Evolutionary conservation across 2,329 filamentous ascomycete species (phyloP).

Genomic region (Calonectria leucothoes): DNA sequence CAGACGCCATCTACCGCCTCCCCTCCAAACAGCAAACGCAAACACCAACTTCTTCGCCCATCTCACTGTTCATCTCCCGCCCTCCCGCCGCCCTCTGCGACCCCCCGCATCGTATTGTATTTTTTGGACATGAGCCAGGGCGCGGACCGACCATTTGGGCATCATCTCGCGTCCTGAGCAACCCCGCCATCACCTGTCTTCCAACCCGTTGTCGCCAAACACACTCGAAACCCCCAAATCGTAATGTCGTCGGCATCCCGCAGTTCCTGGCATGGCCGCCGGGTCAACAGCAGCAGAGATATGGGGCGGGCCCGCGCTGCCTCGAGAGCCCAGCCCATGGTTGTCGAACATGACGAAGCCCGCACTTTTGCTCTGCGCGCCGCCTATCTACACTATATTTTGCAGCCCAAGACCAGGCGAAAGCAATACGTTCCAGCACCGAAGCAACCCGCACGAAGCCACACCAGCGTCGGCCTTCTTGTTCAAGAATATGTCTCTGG

Average conservation of each 20-base stretch:
- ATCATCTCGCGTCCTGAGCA: conserved; percentile 46
- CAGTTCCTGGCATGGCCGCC: conserved; percentile 59
- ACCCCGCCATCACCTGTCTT: conserved; percentile 20
- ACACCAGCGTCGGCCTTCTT: conserved; percentile 84
- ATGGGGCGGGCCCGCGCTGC: conserved; percentile 54
- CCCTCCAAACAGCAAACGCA: neutral
- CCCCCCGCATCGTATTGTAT: conserved; percentile 13
- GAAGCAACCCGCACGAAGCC: conserved; percentile 69
- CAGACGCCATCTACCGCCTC: conserved; percentile 12
- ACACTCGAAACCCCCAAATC: conserved; percentile 24
- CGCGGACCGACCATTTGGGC: conserved; percentile 40
- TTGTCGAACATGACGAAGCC: conserved; percentile 79
- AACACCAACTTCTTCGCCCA: neutral
- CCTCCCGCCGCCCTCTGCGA: conserved; percentile 21
- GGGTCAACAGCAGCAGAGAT: conserved; percentile 57
- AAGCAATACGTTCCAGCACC: conserved; percentile 84
- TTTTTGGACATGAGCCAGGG: conserved; percentile 45
- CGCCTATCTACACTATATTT: conserved; percentile 91
- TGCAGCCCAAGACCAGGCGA: conserved; percentile 90
- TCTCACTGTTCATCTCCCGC: conserved; percentile 14
- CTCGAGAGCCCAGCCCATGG: conserved; percentile 59
- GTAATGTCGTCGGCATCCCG: conserved; percentile 65
- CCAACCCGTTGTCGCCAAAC: neutral
- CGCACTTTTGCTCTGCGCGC: conserved; percentile 91
- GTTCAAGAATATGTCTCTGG: conserved; percentile 83